Conservation (phyloP, 768 basidiomycete genomes). For the Rhodotorula babjevae region DNA sequence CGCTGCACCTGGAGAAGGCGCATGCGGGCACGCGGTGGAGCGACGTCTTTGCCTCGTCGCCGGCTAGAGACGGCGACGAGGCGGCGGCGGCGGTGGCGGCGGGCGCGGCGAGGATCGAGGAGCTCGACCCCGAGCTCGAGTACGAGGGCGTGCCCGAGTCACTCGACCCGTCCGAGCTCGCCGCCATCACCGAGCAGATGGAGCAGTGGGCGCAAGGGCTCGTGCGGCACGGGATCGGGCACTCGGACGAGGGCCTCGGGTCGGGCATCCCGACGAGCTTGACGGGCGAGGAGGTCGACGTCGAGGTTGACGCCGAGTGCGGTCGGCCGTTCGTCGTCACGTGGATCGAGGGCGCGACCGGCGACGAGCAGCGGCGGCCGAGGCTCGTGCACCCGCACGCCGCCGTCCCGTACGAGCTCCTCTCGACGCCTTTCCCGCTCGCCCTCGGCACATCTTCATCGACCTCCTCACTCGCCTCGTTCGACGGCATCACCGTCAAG, state of each 20-base stretch:
- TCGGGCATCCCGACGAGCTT: constrained; percentile 58
- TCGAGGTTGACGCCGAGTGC: constrained; percentile 72
- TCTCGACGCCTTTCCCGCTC: constrained; percentile 66
- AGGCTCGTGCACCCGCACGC: constrained; percentile 30
- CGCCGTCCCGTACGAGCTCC: constrained; percentile 45
- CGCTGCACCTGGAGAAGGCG: constrained; percentile 79
- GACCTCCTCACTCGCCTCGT: not conserved
- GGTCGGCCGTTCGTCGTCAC: constrained; percentile 64
- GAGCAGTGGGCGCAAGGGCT: constrained; percentile 74
- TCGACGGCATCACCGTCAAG: constrained; percentile 59
- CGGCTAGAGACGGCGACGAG: no score
- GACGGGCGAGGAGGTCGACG: constrained; percentile 81
- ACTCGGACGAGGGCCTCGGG: constrained; percentile 55
- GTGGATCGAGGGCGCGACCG: constrained; percentile 57
- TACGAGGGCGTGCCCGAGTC: constrained; percentile 68
- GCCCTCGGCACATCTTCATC: constrained; percentile 22
- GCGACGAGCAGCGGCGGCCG: constrained; percentile 48
- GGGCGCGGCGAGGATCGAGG: constrained; percentile 46
- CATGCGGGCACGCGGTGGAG: constrained; percentile 80
- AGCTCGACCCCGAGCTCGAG: constrained; percentile 44
- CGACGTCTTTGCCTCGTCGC: constrained; percentile 62
- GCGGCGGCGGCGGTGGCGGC: constrained; percentile 25
- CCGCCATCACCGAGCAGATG: constrained; percentile 69
- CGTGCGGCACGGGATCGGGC: constrained; percentile 54
- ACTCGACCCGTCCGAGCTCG: constrained; percentile 75